Conservation (phyloP, 805 yeast genomes). For the Candida pseudoglaebosa region DNA sequence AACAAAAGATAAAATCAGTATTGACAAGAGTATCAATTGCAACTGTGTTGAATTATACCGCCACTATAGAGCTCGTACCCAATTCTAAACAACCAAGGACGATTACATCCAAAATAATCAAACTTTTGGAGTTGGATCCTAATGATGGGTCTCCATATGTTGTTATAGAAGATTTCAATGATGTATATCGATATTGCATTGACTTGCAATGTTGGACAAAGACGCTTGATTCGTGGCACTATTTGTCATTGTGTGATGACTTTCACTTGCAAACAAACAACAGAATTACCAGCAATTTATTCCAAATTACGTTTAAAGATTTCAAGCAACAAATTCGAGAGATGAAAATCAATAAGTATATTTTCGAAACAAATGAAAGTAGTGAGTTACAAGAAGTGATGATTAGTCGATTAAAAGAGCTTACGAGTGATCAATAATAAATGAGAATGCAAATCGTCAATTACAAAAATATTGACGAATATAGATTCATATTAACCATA, state of each 20-base stretch:
- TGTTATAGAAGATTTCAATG: slow-evolving; percentile 26
- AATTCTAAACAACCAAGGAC: slow-evolving; percentile 6
- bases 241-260: slow-evolving; percentile 6
- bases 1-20: slow-evolving; percentile 22
- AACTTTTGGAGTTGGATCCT: slow-evolving; percentile 28
- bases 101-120: slow-evolving; percentile 15
- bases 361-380: slow-evolving; percentile 7
- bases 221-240: slow-evolving; percentile 45
- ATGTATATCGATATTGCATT: slow-evolving; percentile 40
- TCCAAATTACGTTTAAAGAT: slow-evolving; percentile 4
- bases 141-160: slow-evolving; percentile 42
- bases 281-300: not conserved
- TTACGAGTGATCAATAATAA: not conserved
- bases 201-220: slow-evolving; percentile 46
- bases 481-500: no score
- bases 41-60: slow-evolving; percentile 41
- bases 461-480: no score
- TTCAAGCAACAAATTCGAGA: slow-evolving; percentile 13
- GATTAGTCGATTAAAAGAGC: slow-evolving; percentile 13
- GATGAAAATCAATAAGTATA: slow-evolving; percentile 11
- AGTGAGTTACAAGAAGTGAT: slow-evolving; percentile 13
- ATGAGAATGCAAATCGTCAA: not conserved
- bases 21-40: slow-evolving; percentile 49
- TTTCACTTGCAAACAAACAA: not conserved
- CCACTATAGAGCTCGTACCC: slow-evolving; percentile 9